These are phyloP conservation scores for Thelonectria blattea DNA, from an alignment of 2,329 filamentous ascomycete genomes.

Conservation along the genomic window DNA sequence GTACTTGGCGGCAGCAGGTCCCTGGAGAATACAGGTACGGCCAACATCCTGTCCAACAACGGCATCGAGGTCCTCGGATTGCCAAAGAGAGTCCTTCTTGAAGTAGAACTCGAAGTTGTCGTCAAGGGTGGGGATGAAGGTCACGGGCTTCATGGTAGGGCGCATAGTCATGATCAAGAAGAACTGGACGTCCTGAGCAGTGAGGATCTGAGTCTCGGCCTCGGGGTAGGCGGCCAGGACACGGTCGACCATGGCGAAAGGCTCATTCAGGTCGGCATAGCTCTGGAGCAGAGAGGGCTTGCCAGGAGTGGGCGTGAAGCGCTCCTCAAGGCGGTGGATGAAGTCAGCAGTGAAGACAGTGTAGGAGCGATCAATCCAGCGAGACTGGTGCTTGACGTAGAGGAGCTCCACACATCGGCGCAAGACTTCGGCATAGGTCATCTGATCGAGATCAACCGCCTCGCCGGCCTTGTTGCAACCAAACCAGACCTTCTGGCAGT, in stretches of 20 bases:
- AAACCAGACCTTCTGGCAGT: conserved; percentile 98
- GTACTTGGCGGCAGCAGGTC: conserved; percentile 89
- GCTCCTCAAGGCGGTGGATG: conserved; percentile 95
- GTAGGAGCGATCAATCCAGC: conserved; percentile 90
- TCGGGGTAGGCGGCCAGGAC: conserved; percentile 86
- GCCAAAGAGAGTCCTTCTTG: conserved; percentile 99
- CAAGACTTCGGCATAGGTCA: conserved; percentile 91
- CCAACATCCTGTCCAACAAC: conserved; percentile 96
- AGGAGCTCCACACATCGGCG: conserved; percentile 87
- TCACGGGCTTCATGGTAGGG: conserved; percentile 92
- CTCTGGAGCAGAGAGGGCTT: conserved; percentile 86
- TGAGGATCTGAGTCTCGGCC: conserved; percentile 89
- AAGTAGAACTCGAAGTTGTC: conserved; percentile 99
- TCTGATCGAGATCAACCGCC: conserved; percentile 88
- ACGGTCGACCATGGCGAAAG: conserved; percentile 77
- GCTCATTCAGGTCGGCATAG: conserved; percentile 85
- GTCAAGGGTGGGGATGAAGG: conserved; percentile 93
- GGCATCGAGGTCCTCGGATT: conserved; percentile 95
- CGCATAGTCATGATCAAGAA: conserved; percentile 93
- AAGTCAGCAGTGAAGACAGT: conserved; percentile 89
- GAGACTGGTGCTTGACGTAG: conserved; percentile 87
- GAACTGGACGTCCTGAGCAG: conserved; percentile 96
- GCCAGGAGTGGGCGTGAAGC: conserved; percentile 77
- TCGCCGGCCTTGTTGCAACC: conserved; percentile 81
- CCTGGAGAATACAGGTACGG: conserved; percentile 94